A percentile compares a stretch with the other conserved stretches of the same genome.
Conservation (phyloP, 2,329 filamentous ascomycete species). For the Claviceps monticola region DNA sequence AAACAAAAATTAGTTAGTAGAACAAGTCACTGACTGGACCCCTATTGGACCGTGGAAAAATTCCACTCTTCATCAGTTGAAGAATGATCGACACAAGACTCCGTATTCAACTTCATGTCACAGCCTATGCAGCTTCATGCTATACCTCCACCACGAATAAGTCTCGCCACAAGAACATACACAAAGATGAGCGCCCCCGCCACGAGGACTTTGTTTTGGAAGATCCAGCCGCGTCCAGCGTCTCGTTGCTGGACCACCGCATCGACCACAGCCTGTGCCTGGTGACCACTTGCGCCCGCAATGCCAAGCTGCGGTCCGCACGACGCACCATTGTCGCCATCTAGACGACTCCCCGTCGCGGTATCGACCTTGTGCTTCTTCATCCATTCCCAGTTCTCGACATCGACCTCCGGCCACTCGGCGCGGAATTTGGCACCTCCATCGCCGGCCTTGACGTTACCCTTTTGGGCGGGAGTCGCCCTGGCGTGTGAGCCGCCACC, state of each 20-base stretch:
- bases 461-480: slow-evolving; percentile 42
- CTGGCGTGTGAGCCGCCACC: slow-evolving; percentile 63
- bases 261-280: slow-evolving; percentile 62
- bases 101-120: no score
- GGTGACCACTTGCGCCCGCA: slow-evolving; percentile 43
- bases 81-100: no score
- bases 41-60: no score
- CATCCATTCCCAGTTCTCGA: slow-evolving; percentile 89
- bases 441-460: slow-evolving; percentile 82
- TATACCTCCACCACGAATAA: slow-evolving; percentile 41
- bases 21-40: no score
- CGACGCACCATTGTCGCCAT: slow-evolving; percentile 34
- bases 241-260: slow-evolving; percentile 62
- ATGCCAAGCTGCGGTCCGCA: slow-evolving; percentile 45
- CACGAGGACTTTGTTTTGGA: slow-evolving; percentile 65
- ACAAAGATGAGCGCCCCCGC: slow-evolving; percentile 57
- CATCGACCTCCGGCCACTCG: slow-evolving; percentile 83
- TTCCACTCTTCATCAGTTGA: no score
- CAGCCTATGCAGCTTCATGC: slow-evolving; percentile 2
- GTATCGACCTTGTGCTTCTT: slow-evolving; percentile 66
- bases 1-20: no score
- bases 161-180: slow-evolving; percentile 69
- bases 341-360: slow-evolving; percentile 50
- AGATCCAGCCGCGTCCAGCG: slow-evolving; percentile 70
- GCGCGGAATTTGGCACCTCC: slow-evolving; percentile 78